phyloP scores from a whole-genome alignment of 495 filamentous ascomycete genomes.

The Recurvomyces mirabilis region DNA sequence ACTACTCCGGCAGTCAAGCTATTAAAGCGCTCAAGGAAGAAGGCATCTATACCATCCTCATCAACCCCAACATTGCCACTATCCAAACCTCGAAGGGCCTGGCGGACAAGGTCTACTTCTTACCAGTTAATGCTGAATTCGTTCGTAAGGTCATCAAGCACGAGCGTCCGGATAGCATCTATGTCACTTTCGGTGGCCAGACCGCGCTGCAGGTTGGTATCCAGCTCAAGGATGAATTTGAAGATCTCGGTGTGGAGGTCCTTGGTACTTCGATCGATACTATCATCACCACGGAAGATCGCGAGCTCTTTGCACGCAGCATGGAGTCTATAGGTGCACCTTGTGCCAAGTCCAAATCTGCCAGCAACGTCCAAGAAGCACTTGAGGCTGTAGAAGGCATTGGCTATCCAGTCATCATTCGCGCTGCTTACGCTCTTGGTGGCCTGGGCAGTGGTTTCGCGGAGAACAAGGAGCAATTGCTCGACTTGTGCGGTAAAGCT shows the following conservation, averaged over 20 bases:
- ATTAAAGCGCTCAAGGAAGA: constrained; percentile 98
- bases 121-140: constrained; percentile 91
- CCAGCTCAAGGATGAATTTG: constrained; percentile 91
- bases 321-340: constrained; percentile 99
- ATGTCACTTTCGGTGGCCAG: constrained; percentile 92
- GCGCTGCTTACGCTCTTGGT: constrained; percentile 91
- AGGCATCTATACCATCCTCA: constrained; percentile 86
- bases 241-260: constrained; percentile 78
- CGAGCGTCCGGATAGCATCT: constrained; percentile 92
- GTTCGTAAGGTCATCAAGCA: constrained; percentile 93
- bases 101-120: constrained; percentile 96
- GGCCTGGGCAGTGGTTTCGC: constrained; percentile 94
- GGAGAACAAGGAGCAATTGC: constrained; percentile 72
- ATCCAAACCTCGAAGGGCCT: constrained; percentile 95
- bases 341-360: constrained; percentile 92
- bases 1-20: constrained; percentile 87
- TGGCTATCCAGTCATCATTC: constrained; percentile 91
- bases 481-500: constrained; percentile 87
- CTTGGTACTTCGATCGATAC: constrained; percentile 94
- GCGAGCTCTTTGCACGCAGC: constrained; percentile 89
- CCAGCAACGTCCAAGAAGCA: constrained; percentile 76
- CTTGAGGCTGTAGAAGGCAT: constrained; percentile 74
- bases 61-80: constrained; percentile 98
- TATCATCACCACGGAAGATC: constrained; percentile 95
- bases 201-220: constrained; percentile 93